These are phyloP conservation scores for Amanita phalloides DNA, from an alignment of 768 basidiomycete species.

Conservation along the genomic window DNA sequence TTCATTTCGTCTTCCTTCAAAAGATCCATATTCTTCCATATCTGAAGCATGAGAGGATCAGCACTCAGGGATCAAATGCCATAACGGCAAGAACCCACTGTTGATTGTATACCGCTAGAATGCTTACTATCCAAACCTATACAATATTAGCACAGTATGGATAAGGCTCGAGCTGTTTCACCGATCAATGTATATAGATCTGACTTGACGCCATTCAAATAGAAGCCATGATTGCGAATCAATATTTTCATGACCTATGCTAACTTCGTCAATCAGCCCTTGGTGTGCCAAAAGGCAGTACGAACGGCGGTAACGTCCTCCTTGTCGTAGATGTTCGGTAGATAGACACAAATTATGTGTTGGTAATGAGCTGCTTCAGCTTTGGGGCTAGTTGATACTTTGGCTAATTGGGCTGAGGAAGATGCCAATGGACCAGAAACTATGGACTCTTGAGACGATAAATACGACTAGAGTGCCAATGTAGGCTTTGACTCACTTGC, in stretches of 20 bases:
- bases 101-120: conserved; percentile 59
- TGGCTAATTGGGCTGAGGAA: conserved; percentile 45
- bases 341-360: conserved; percentile 62
- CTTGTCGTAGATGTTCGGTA: conserved; percentile 65
- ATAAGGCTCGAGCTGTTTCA: conserved; percentile 12
- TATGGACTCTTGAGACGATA: conserved; percentile 38
- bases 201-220: conserved; percentile 60
- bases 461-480: background rate
- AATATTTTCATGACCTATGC: conserved; percentile 60
- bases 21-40: conserved; percentile 57
- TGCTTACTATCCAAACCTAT: conserved; percentile 70
- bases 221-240: conserved; percentile 52
- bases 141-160: background rate
- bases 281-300: background rate
- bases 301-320: conserved; percentile 27
- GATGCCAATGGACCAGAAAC: conserved; percentile 50
- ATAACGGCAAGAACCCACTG: conserved; percentile 26
- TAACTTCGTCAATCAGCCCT: conserved; percentile 23
- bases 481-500: conserved; percentile 33
- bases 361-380: conserved; percentile 37
- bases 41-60: conserved; percentile 23
- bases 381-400: conserved; percentile 55
- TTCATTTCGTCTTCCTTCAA: conserved; percentile 53
- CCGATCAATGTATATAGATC: conserved; percentile 58
- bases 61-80: conserved; percentile 1